Evolutionary conservation across 2,329 filamentous ascomycete genomes (phyloP), one percentile per base, ranked within the genome.

Genomic region (Sporothrix protearum): DNA sequence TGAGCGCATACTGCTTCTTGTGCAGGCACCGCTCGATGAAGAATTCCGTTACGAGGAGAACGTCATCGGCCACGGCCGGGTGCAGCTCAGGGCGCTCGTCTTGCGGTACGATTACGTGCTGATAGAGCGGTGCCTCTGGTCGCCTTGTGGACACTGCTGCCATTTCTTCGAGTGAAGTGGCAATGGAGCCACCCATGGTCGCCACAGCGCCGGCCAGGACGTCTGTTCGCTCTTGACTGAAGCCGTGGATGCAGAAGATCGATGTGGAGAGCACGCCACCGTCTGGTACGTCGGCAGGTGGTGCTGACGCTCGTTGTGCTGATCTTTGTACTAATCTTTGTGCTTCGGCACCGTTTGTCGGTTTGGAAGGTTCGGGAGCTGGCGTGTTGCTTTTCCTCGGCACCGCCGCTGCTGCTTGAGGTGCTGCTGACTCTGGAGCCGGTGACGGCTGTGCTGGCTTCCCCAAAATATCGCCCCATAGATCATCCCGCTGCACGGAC

Each of bases 21-120:
- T 94, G 89, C 51, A 99, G 83, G 78, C 95, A 98, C 64, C 89
- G 88, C 81, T 99, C 96, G 69, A 99, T 85, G 87, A 95, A 99
- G 85, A 96, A 96, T 78, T 97, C 94, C 12, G 94, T 98, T 42
- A 97, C 89, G 57, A 86, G 78, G 68, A 84, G 78, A 8, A 87
- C 77, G 36, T 79, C 82, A 63, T 82, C 79, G 4, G 80, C 79
- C 3, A 80, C 74, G 1, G 59, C 39, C 1, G 83, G 86, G 61
- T 85, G 84, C 0, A 81, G 81, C 0, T 83, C 80, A 0, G 84
- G 81, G 16, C 81, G 81, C 0, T 85, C 85, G 8, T 76, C 78
- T 73, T 89, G 87, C 1, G 87, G 86, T 1, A 89, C 86, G 57
- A 89, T 80, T 42, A 88, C 76, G 73, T 87, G 86, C 14, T 84